Base-by-base conservation (phyloP, 148 eudicot genomes). In the Camellia granthamiana region DNA sequence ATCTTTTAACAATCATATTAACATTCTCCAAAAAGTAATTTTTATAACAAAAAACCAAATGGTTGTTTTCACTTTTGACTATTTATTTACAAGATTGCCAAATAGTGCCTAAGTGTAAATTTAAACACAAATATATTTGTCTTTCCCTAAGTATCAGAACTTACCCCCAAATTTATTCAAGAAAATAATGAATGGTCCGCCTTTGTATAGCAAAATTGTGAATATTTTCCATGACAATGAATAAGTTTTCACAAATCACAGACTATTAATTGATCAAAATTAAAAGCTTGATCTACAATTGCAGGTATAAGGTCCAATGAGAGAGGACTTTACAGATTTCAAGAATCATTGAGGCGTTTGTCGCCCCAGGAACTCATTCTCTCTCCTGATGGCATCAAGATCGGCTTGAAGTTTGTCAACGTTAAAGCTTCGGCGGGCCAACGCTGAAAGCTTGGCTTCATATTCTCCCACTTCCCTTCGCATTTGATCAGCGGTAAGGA, bases 371-470 rank as follows among this genome's bases (percentile, higher is more conserved):
- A 77, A 78, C 52, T 90, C 89, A 70, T 90, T 92, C 62, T 92
- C 97, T 78, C 82, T 84, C 80, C 87, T 88, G 85, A 90, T 88
- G 69, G 92, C 92, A 83, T 89, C 86, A 82, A 88, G 90, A 88
- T 89, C 97, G 41, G 90, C 90, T 88, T 89, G 87, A 58, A 90
- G 81, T 84, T 90, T 88, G 78, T 86, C 83, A 65, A 86, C 65
- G 62, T 90, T 81, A 19, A 85, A 77, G 85, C 86, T 84, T 77
- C 83, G 81, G 44, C 87, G 70, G 71, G 84, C 81, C 51, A 88
- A 85, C 30, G 84, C 68, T 79, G 92, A 83, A 76, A 92, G 82
- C 85, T 88, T 89, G 63, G 87, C 89, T 81, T 90, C 92, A 78
- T 83, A 84, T 81, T 90, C 92, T 54, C 87, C 85, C 77, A 74